Evolutionary conservation across 805 yeast species (phyloP).

Genomic region (Saturnispora ahearnii): DNA sequence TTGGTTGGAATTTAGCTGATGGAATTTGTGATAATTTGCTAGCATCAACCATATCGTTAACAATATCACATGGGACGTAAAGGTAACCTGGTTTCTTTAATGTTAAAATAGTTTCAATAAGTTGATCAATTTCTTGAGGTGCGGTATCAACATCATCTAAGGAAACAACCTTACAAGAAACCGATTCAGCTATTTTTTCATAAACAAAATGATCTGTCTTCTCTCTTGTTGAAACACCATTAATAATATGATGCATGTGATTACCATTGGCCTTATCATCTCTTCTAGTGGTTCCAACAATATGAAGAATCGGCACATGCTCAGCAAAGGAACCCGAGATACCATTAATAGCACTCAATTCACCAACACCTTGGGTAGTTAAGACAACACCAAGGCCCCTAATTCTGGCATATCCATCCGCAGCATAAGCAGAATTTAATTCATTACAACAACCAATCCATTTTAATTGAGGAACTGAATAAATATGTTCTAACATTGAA

Average conservation of each 20-base stretch:
- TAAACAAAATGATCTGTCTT: slow-evolving; percentile 62
- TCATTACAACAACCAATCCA: slow-evolving; percentile 89
- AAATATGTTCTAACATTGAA: slow-evolving; percentile 57
- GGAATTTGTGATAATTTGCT: slow-evolving; percentile 19
- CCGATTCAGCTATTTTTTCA: slow-evolving; percentile 47
- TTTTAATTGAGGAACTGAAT: slow-evolving; percentile 37
- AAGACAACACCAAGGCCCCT: slow-evolving; percentile 51
- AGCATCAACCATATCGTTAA: slow-evolving; percentile 34
- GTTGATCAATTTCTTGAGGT: slow-evolving; percentile 56
- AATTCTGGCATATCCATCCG: slow-evolving; percentile 78
- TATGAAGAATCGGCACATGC: slow-evolving; percentile 67
- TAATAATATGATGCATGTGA: slow-evolving; percentile 55
- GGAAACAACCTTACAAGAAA: slow-evolving; percentile 49
- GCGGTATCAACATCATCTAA: slow-evolving; percentile 39
- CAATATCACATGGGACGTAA: slow-evolving; percentile 66
- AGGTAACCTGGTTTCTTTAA: slow-evolving; percentile 75
- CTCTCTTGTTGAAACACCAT: slow-evolving; percentile 32
- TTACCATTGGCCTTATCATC: slow-evolving; percentile 17
- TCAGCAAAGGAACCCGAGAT: slow-evolving; percentile 79
- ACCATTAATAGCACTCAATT: slow-evolving; percentile 76
- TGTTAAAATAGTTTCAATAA: slow-evolving; percentile 45
- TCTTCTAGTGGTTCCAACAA: slow-evolving; percentile 70
- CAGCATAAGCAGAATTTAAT: slow-evolving; percentile 80
- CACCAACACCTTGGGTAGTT: slow-evolving; percentile 88
- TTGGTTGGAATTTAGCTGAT: slow-evolving; percentile 18